Base-by-base conservation (phyloP, 1,139 yeast species). In the Pichia sp. region DNA sequence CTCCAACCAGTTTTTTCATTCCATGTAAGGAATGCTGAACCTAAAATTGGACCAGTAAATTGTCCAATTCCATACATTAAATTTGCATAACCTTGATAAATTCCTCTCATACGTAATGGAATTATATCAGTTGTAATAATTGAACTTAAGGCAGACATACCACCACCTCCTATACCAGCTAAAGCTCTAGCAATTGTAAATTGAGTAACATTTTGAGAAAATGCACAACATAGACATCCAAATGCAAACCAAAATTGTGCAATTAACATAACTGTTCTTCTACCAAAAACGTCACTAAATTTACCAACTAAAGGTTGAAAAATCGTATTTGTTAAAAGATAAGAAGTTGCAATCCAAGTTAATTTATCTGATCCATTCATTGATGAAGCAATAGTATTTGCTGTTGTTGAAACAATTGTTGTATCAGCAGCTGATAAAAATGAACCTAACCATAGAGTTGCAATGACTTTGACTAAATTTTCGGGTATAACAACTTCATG, bases 281-380 rank as follows among this genome's bases (percentile, higher is more conserved):
- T 59, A 2, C 76, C 76, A 43, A 67, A 60, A 3, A 71, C 59
- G 58, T 88, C 96, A 6, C 92, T 82, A 34, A 88, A 66, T 59
- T 86, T 87, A 8, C 96, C 96, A 57, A 83, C 87, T 28, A 89
- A 66, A 1, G 96, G 96, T 65, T 81, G 86, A 58, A 79, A 79
- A 2, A 83, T 79, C 0, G 83, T 76, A 55, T 77, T 76, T 4
- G 85, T 73, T 9, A 81, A 62, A 42, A 81, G 63, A 50, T 71
- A 72, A 7, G 72, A 66, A 3, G 74, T 65, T 25, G 74, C 72
- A 11, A 71, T 69, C 73, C 73, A 69, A 5, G 71, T 56, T 48
- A 66, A 66, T 45, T 66, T 53, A 33, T 65, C 61, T 1, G 71
- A 67, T 18, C 70, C 69, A 47, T 68, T 61, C 61, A 71, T 68